These are phyloP conservation scores for Ilyonectria robusta DNA, from an alignment of 2,329 filamentous ascomycete species.

Conservation along the genomic window DNA sequence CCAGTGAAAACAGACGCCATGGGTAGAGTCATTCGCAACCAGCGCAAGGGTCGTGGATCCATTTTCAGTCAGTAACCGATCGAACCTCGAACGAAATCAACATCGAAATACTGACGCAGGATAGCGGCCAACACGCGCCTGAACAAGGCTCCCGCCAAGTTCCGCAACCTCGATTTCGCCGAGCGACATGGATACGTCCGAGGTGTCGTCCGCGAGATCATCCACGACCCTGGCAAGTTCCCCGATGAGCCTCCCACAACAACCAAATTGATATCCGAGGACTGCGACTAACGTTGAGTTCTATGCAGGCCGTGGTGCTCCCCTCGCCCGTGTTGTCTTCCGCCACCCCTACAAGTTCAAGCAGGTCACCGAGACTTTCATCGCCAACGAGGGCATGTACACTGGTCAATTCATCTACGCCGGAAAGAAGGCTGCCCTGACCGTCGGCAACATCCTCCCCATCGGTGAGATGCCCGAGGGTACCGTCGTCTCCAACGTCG, in stretches of 20 bases:
- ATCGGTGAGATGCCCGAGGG: constrained; percentile 96
- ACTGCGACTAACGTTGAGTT: constrained; percentile 46
- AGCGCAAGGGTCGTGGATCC: constrained; percentile 73
- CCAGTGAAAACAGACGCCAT: constrained; percentile 59
- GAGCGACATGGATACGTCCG: constrained; percentile 98
- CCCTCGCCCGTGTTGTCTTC: constrained; percentile 96
- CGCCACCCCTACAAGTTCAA: constrained; percentile 99
- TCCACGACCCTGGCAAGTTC: constrained; percentile 89
- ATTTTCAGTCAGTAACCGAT: constrained; percentile 67
- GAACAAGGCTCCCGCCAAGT: constrained; percentile 88
- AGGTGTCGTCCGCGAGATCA: constrained; percentile 98
- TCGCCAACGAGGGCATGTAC: constrained; percentile 99
- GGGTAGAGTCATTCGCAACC: constrained; percentile 76
- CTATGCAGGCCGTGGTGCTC: constrained; percentile 82
- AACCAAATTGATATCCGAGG: constrained; percentile 33
- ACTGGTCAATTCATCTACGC: constrained; percentile 99
- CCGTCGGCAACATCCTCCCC: constrained; percentile 97
- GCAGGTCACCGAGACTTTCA: constrained; percentile 98
- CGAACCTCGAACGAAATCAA: constrained; percentile 45
- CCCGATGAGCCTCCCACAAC: constrained; percentile 35
- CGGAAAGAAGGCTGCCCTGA: constrained; percentile 98
- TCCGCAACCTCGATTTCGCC: constrained; percentile 96
- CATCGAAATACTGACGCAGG: constrained; percentile 50
- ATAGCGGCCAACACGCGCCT: constrained; percentile 87
- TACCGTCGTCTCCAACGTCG: constrained; percentile 99